Evolutionary conservation across 331 rosid genomes (phyloP), one percentile per base, ranked within the genome.

Genomic region (Malus hybrid): DNA sequence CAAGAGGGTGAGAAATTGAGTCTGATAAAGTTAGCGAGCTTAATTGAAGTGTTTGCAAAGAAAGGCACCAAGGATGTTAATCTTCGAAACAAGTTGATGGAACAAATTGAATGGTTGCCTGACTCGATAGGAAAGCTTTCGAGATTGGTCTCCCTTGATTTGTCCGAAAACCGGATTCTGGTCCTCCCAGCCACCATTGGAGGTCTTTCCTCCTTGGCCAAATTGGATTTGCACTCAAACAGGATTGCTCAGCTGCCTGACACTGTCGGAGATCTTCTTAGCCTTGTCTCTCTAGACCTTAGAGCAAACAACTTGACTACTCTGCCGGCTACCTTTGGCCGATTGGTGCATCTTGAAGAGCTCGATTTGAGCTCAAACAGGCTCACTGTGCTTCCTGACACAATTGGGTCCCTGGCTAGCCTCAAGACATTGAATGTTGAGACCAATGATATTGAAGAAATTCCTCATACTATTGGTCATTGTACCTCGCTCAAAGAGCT

Each of bases 81-180:
- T 63, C 91, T 93, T 24, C 85, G 69, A 69, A 86, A 74, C 82
- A 90, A 87, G 82, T 76, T 93, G 87, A 79, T 82, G 90, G 90
- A 87, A 64, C 96, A 86, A 73, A 88, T 90, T 59, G 98, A 90
- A 60, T 93, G 96, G 96, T 79, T 93, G 16, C 98, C 98, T n/a
- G 95, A 88, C 71, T 83, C 96, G 0, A 80, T 93, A 65, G 98
- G 98, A 33, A 93, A 93, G 89, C 80, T 93, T 74, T 86, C 95
- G 2, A 82, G 83, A 82, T 80, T 93, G 85, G 78, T 86, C 16
- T 71, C 92, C 24, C 88, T 93, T 22, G 98, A 93, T 86, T 87
- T 93, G 74, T 93, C 98, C 0, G 94, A 93, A 74, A 93, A 93
- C 63, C 83, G 88, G 85, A 86, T 93, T 63, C 50, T 74, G 82